These are phyloP conservation scores for Calocera viscosa DNA, from an alignment of 768 basidiomycete genomes.

Conservation along the genomic window DNA sequence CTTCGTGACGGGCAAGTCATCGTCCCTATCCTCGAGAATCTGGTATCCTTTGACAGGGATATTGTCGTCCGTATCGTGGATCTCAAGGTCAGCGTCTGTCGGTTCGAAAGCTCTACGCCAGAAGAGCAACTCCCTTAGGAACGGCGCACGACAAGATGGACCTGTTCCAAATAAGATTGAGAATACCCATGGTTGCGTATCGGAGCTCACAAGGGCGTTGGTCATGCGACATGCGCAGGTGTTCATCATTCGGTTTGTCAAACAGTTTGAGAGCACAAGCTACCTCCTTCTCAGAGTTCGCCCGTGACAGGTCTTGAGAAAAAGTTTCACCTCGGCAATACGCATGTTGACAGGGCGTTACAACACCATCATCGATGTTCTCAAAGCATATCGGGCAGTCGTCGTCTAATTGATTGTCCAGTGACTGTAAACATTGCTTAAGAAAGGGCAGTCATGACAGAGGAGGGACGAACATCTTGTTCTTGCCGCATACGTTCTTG, in stretches of 20 bases:
- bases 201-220: no score
- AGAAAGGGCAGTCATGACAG: neutral
- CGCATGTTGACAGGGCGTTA: constrained; percentile 48
- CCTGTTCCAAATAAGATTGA: neutral
- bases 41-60: no score
- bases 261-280: neutral
- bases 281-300: neutral
- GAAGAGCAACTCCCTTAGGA: neutral
- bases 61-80: no score
- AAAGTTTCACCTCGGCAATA: constrained; percentile 20
- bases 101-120: neutral
- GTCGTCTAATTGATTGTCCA: constrained; percentile 36
- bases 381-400: constrained; percentile 60
- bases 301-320: no score
- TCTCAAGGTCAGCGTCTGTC: neutral
- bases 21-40: no score
- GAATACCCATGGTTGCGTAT: no score
- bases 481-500: neutral
- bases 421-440: constrained; percentile 28
- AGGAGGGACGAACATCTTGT: neutral
- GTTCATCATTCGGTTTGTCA: neutral
- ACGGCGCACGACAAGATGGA: neutral
- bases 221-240: no score
- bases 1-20: no score
- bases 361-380: constrained; percentile 38